Evolutionary conservation across 2,329 filamentous ascomycete species (phyloP).

Genomic region (Didymella lethalis): DNA sequence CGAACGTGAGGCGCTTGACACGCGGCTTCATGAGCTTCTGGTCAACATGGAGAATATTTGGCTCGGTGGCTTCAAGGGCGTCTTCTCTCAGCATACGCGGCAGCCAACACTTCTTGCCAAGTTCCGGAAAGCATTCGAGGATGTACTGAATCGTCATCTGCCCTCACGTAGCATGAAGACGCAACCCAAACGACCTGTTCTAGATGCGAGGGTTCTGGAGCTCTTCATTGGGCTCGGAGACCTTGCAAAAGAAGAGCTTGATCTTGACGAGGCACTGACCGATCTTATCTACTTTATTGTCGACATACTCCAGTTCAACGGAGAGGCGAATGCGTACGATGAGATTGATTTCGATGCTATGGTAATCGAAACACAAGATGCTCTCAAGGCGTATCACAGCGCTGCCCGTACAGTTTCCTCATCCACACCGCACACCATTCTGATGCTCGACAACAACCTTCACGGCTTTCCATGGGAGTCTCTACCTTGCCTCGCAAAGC

Average conservation of each 20-base stretch:
- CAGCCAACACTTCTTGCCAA: constrained; percentile 71
- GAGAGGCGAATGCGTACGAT: constrained; percentile 95
- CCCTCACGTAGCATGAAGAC: constrained; percentile 77
- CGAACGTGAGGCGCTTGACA: constrained; percentile 81
- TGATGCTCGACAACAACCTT: constrained; percentile 89
- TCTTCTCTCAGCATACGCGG: constrained; percentile 80
- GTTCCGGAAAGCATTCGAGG: constrained; percentile 81
- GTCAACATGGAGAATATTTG: constrained; percentile 89
- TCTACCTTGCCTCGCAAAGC: constrained; percentile 79
- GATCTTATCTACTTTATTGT: constrained; percentile 96
- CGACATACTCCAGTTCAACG: constrained; percentile 95
- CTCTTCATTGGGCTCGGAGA: constrained; percentile 87
- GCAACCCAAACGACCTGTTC: constrained; percentile 57
- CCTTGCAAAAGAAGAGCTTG: constrained; percentile 69
- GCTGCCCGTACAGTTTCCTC: constrained; percentile 50
- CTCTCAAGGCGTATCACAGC: constrained; percentile 78
- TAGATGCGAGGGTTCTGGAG: constrained; percentile 77
- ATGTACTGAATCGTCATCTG: constrained; percentile 81
- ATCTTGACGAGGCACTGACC: constrained; percentile 87
- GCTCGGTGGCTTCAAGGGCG: constrained; percentile 92
- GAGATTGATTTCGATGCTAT: constrained; percentile 96
- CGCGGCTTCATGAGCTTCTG: constrained; percentile 77
- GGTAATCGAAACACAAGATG: constrained; percentile 86
- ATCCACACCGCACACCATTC: constrained; percentile 73
- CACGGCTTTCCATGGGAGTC: constrained; percentile 97